Evolutionary conservation across 2,329 filamentous ascomycete species (phyloP).

Genomic region (Coniochaeta prunicola): DNA sequence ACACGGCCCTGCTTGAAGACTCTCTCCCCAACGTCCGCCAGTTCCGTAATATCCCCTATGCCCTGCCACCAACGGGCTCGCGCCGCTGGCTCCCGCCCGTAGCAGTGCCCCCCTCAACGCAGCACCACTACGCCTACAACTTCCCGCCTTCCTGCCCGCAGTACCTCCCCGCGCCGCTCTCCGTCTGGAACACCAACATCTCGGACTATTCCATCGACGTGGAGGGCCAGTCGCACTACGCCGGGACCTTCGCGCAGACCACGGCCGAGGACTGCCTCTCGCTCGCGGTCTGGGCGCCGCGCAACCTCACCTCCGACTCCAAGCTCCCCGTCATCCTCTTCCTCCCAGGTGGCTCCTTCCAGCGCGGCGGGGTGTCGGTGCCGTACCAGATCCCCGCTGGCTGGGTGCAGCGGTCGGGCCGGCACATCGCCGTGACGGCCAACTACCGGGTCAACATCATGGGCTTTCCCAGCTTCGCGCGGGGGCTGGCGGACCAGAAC

Average conservation of each 20-base stretch:
- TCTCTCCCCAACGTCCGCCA: slow-evolving; percentile 24
- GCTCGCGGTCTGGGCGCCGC: slow-evolving; percentile 34
- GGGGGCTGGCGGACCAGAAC: slow-evolving; percentile 27
- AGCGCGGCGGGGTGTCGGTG: slow-evolving; percentile 33
- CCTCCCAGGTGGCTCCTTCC: slow-evolving; percentile 39
- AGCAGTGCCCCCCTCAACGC: slow-evolving; percentile 9
- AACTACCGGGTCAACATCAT: slow-evolving; percentile 31
- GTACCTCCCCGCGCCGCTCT: slow-evolving; percentile 15
- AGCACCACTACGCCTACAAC: slow-evolving; percentile 10
- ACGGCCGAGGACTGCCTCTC: slow-evolving; percentile 33
- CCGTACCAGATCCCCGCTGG: slow-evolving; percentile 36
- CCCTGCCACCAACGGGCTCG: slow-evolving; percentile 22
- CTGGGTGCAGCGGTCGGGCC: slow-evolving; percentile 32
- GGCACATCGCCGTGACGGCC: slow-evolving; percentile 30
- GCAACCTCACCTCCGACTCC: slow-evolving; percentile 8
- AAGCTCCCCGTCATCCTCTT: slow-evolving; percentile 35
- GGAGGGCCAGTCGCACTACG: slow-evolving; percentile 19
- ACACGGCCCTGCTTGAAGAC: slow-evolving; percentile 23
- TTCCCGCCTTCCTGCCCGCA: slow-evolving; percentile 18
- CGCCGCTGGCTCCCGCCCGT: slow-evolving; percentile 14
- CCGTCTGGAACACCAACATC: slow-evolving; percentile 19
- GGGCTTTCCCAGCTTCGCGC: slow-evolving; percentile 22
- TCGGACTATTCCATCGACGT: slow-evolving; percentile 22
- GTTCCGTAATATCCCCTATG: slow-evolving; percentile 29
- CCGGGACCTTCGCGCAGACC: slow-evolving; percentile 15